Evolutionary conservation across 805 yeast genomes (phyloP), one percentile per base, ranked within the genome.

Genomic region (Metschnikowia cerradonensis): DNA sequence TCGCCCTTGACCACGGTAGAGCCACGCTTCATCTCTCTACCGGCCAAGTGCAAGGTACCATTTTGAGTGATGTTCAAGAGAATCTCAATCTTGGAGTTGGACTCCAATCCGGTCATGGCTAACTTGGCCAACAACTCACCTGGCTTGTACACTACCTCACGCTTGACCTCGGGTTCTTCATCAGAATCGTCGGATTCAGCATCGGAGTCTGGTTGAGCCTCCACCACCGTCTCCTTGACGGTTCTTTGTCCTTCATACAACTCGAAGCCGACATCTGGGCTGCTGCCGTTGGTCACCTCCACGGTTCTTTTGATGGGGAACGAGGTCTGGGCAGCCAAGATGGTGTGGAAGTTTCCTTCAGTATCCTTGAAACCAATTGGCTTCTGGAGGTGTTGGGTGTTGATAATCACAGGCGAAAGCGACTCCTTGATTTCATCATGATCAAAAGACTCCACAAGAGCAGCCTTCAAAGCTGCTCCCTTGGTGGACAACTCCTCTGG

Each of bases 381-480:
- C 66, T 86, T 84, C 58, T 80, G 68, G 55, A 90, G 71, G 68
- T 94, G 98, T 66, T 89, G 92, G 54, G 96, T 91, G 77, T 87
- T 87, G 60, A 90, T 77, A 54, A 91, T 88, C 52, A 88, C 81
- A 31, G 95, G 94, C 70, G 88, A 87, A 60, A 84, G 75, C 51
- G 94, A 84, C 72, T 90, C 96, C 44, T 78, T 74, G 61, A 85
- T 76, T 71, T 90, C 94, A 55, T 88, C 96, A 48, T 81, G 90
- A 64, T 86, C 94, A 62, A 89, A 95, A 52, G 82, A 76, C 63
- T 86, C 92, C 56, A 86, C 75, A 62, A 92, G 77, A 36, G 96
- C 83, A 47, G 97, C 99, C 79, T 94, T 98, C 67, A 92, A 80
- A 56, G 98, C 97, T 52, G 97, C 95, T 73, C 99, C 99, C 65